phyloP scores from a whole-genome alignment of 129 eudicot genomes.

The Erigeron canadensis region DNA sequence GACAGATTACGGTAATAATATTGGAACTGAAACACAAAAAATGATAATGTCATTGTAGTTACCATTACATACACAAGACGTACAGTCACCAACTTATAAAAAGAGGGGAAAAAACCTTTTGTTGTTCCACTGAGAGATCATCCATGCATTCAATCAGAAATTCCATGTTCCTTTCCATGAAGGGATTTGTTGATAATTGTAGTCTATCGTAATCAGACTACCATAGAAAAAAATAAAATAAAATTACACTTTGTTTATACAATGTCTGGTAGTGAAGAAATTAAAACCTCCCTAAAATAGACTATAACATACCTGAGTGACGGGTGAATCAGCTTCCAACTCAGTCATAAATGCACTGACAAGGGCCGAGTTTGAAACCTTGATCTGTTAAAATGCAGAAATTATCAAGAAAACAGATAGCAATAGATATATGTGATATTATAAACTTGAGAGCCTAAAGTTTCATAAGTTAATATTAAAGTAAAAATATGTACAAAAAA shows the following conservation, averaged over 20 bases:
- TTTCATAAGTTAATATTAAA: not conserved
- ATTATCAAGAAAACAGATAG: not conserved
- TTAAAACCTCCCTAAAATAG: not conserved
- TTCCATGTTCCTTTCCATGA: slow-evolving; percentile 90
- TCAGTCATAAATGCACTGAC: slow-evolving; percentile 91
- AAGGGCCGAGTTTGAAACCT: slow-evolving; percentile 92
- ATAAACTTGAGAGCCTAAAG: not conserved
- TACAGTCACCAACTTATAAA: not conserved
- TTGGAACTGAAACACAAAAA: slow-evolving; percentile 63
- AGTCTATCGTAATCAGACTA: slow-evolving; percentile 94
- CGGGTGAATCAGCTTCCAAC: slow-evolving; percentile 82
- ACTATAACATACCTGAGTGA: slow-evolving; percentile 55
- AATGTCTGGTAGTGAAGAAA: not conserved
- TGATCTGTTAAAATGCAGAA: slow-evolving; percentile 48
- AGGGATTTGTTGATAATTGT: slow-evolving; percentile 79
- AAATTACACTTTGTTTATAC: slow-evolving; percentile 15
- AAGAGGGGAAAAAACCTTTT: slow-evolving; percentile 50
- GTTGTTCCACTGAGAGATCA: slow-evolving; percentile 92
- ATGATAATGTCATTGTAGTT: not conserved
- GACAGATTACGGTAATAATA: slow-evolving; percentile 80
- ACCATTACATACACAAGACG: not conserved
- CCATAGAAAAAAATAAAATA: slow-evolving; percentile 14
- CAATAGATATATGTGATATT: not conserved
- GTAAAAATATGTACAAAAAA: not conserved
- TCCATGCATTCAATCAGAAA: slow-evolving; percentile 97